Conservation (phyloP, 1,139 yeast genomes). For the Pichia sp. region DNA sequence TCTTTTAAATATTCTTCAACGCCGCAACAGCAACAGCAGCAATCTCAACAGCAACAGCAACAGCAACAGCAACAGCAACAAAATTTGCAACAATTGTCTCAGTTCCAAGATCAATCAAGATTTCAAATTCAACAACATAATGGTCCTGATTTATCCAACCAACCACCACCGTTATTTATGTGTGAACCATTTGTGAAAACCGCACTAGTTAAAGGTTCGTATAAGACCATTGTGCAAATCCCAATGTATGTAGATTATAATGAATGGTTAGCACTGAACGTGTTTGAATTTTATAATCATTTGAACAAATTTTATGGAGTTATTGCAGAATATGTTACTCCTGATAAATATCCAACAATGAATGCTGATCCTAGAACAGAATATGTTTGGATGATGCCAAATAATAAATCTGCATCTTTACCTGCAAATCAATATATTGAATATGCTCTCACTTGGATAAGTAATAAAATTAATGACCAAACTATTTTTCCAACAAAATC, state of each 20-base stretch:
- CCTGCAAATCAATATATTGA: slow-evolving; percentile 95
- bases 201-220: slow-evolving; percentile 94
- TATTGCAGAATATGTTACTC: slow-evolving; percentile 80
- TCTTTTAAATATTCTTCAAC: slow-evolving; percentile 17
- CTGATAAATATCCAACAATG: slow-evolving; percentile 89
- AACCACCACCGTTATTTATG: slow-evolving; percentile 57
- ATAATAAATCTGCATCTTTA: slow-evolving; percentile 68
- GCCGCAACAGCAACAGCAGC: slow-evolving; percentile 31
- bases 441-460: slow-evolving; percentile 86
- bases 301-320: slow-evolving; percentile 85
- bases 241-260: slow-evolving; percentile 93
- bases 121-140: slow-evolving; percentile 8
- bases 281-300: slow-evolving; percentile 83
- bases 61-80: slow-evolving; percentile 21
- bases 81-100: slow-evolving; percentile 4
- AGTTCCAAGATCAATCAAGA: slow-evolving; percentile 8
- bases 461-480: slow-evolving; percentile 82
- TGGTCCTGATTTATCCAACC: slow-evolving; percentile 13
- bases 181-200: slow-evolving; percentile 94
- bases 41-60: slow-evolving; percentile 27
- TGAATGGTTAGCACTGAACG: slow-evolving; percentile 93
- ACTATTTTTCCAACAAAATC: slow-evolving; percentile 85
- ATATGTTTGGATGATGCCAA: slow-evolving; percentile 84
- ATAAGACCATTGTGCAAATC: slow-evolving; percentile 87
- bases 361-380: slow-evolving; percentile 91